Evolutionary conservation across 1,284 basidiomycete genomes (phyloP).

Genomic region (Malassezia vespertilionis): DNA sequence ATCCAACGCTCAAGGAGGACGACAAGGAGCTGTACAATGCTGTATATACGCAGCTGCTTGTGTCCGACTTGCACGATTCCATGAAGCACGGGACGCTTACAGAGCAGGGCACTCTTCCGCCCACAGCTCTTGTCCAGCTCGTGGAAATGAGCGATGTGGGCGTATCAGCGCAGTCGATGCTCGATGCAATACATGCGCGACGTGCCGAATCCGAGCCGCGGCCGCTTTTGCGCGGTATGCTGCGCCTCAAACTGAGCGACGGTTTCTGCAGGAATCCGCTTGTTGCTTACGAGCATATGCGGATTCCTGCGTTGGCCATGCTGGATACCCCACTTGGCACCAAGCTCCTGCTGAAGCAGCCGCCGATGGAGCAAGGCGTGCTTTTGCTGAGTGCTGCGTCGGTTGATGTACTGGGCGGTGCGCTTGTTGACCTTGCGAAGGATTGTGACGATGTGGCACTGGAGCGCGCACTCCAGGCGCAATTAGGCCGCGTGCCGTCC

Average conservation of each 20-base stretch:
- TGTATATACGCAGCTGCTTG: constrained; percentile 13
- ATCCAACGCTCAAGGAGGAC: neutral
- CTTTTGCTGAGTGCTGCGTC: neutral
- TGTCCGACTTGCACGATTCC: constrained; percentile 9
- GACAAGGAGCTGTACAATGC: neutral
- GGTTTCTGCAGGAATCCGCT: neutral
- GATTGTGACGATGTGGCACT: neutral
- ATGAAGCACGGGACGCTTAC: neutral
- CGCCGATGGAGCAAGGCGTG: neutral
- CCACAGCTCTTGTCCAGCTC: constrained; percentile 4
- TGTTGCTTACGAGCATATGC: constrained; percentile 6
- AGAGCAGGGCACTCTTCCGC: neutral
- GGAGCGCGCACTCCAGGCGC: neutral
- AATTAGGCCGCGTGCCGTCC: no score
- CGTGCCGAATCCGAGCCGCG: neutral
- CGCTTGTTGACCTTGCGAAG: constrained; percentile 1
- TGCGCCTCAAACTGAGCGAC: constrained; percentile 9
- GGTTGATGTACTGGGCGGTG: constrained; percentile 5
- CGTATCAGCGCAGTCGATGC: constrained; percentile 10
- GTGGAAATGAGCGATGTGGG: constrained; percentile 8
- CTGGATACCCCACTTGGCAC: constrained; percentile 6
- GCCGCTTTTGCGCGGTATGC: constrained; percentile 10
- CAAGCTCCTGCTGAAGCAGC: constrained; percentile 4
- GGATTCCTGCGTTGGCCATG: constrained; percentile 1
- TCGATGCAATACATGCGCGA: constrained; percentile 1